phyloP scores from a whole-genome alignment of 2,329 filamentous ascomycete species.

The Ascochyta lentis region DNA sequence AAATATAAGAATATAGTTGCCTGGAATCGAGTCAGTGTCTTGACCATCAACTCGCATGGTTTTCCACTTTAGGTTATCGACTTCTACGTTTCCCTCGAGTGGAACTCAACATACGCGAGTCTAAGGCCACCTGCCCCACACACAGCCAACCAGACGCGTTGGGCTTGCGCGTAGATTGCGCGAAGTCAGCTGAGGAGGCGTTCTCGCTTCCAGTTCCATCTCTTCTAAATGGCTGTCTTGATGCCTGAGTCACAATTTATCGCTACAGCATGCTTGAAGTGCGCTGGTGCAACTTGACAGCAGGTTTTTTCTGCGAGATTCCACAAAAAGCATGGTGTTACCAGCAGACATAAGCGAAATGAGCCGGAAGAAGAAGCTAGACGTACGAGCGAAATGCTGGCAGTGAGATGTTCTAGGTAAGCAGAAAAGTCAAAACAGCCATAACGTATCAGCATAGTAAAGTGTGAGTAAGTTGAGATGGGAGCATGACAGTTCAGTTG shows the following conservation, averaged over 20 bases:
- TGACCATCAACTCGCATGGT: background rate
- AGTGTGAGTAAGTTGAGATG: background rate
- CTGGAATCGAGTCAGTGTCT: background rate
- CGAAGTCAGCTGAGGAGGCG: constrained; percentile 12
- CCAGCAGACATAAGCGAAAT: too few relatives aligned
- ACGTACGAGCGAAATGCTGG: too few relatives aligned
- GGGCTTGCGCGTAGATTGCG: background rate
- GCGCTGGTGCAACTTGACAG: too few relatives aligned
- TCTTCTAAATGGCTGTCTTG: background rate
- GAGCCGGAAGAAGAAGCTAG: too few relatives aligned
- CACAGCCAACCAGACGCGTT: background rate
- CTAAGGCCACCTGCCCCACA: background rate
- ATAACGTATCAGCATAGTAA: too few relatives aligned
- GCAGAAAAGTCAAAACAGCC: too few relatives aligned
- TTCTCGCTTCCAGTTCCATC: background rate
- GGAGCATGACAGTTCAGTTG: background rate
- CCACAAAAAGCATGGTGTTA: too few relatives aligned
- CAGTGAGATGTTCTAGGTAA: too few relatives aligned
- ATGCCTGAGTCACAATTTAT: background rate
- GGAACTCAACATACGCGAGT: background rate
- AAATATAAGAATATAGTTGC: constrained; percentile 1
- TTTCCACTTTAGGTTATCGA: background rate
- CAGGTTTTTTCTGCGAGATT: too few relatives aligned
- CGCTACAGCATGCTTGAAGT: too few relatives aligned
- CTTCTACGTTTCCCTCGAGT: background rate